A percentile compares a stretch with the other conserved stretches of the same genome.
Evolutionary conservation across 768 basidiomycete genomes (phyloP).

Genomic region (Rossbeevera mucosa): DNA sequence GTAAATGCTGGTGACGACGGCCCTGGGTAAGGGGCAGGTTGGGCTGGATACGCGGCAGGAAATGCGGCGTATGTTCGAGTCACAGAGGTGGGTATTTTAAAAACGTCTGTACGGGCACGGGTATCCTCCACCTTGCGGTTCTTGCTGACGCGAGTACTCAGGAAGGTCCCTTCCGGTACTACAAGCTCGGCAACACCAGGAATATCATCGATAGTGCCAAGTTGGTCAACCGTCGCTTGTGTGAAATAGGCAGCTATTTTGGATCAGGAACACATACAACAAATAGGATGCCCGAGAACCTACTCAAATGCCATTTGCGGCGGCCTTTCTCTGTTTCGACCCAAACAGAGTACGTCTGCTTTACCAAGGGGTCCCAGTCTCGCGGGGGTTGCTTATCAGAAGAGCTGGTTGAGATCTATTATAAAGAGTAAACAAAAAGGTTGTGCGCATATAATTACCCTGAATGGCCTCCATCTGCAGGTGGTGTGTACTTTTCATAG

Average conservation of each 20-base stretch:
- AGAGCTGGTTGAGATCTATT: constrained; percentile 21
- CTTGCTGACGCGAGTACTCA: constrained; percentile 59
- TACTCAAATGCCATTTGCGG: constrained; percentile 83
- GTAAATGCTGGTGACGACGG: constrained; percentile 17
- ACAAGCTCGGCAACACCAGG: constrained; percentile 51
- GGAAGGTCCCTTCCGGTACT: constrained; percentile 67
- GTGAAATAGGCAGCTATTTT: constrained; percentile 77
- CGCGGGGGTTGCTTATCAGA: constrained; percentile 51
- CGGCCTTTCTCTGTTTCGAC: constrained; percentile 58
- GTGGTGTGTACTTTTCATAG: constrained; percentile 64
- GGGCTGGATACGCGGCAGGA: constrained; percentile 31
- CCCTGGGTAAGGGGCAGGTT: constrained; percentile 24
- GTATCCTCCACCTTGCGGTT: constrained; percentile 41
- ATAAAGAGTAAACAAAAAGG: constrained; percentile 8
- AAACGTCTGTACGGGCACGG: constrained; percentile 29
- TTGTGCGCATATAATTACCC: constrained; percentile 31
- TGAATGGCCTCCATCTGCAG: constrained; percentile 40
- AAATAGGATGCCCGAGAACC: constrained; percentile 23
- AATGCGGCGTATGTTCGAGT: constrained; percentile 42
- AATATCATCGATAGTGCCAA: constrained; percentile 69
- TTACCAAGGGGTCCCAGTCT: constrained; percentile 68
- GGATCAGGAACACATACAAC: constrained; percentile 18
- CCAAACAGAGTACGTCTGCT: constrained; percentile 84
- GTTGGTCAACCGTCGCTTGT: constrained; percentile 64
- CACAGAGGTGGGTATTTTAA: constrained; percentile 30